phyloP scores from a whole-genome alignment of 176 grass and related monocot species.

The Bolboschoenus planiculmis region DNA sequence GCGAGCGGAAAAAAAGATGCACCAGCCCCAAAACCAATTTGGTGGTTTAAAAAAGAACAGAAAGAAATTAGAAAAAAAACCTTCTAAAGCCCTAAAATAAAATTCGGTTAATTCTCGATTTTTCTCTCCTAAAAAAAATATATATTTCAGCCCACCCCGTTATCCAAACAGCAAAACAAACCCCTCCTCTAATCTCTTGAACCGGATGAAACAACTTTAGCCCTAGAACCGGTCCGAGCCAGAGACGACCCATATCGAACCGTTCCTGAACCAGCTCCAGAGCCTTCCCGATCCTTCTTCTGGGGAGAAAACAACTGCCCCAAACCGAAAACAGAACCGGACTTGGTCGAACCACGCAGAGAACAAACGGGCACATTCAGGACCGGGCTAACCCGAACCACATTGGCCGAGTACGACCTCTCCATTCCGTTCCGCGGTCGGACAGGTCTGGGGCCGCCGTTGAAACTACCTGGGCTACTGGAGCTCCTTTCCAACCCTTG shows the following conservation, averaged over 20 bases:
- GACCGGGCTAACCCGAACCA: slow-evolving; percentile 62
- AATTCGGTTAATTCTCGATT: slow-evolving; percentile 46
- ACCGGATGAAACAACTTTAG: slow-evolving; percentile 23
- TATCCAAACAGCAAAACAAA: not conserved
- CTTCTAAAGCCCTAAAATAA: not conserved
- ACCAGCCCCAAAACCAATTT: slow-evolving; percentile 1
- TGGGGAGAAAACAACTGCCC: slow-evolving; percentile 62
- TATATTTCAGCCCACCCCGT: not conserved
- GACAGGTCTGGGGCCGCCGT: slow-evolving; percentile 38
- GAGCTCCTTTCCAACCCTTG: slow-evolving; percentile 84
- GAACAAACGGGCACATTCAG: slow-evolving; percentile 91
- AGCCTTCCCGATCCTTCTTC: slow-evolving; percentile 42
- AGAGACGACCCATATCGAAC: slow-evolving; percentile 23
- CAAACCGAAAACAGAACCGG: slow-evolving; percentile 53
- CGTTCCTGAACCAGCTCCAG: not conserved
- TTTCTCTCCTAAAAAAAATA: slow-evolving; percentile 31
- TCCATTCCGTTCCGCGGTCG: slow-evolving; percentile 58
- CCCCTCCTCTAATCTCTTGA: slow-evolving; percentile 16
- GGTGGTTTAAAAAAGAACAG: slow-evolving; percentile 30
- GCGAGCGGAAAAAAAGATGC: slow-evolving; percentile 21
- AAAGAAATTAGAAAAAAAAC: slow-evolving; percentile 33
- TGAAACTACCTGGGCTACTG: slow-evolving; percentile 70
- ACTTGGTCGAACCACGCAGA: slow-evolving; percentile 37
- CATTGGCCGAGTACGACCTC: slow-evolving; percentile 74
- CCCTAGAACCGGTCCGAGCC: slow-evolving; percentile 27